Base-by-base conservation (phyloP, 1,284 basidiomycete species). In the Ganoderma sp. region DNA sequence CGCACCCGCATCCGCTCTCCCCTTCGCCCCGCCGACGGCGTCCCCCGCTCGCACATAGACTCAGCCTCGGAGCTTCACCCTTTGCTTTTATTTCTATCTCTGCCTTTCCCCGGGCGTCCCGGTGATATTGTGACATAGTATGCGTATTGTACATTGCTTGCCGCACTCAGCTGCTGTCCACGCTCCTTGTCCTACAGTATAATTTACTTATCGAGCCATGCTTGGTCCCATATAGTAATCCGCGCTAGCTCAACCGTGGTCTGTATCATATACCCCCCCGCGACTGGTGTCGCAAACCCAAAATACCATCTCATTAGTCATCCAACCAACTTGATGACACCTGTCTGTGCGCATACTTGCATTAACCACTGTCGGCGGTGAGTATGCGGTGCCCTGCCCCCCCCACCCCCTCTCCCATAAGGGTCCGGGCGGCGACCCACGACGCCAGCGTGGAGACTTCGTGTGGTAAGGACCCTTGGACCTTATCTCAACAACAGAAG, bases 231-330 rank as follows among this genome's bases (percentile, higher is more conserved):
- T 57, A 22, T 60, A 57, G 52, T 63, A 63, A 63, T 67, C 22
- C 57, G 61, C 65, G 50, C 34, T 17, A 61, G 37, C 19, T 15
- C 10, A 34, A 17, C n/a, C 57, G 64, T 28, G 57, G 37, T 25
- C 22, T 65, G 64, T 65, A 65, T 65, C 48, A 61, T 65, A 60
- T 50, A 34, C 39, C 39, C 25, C n/a, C 50, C 15, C 17, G 56
- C 56, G 56, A 22, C 56, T n/a, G n/a, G 56, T 22, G 52, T 56
- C 52, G 52, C 32, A 34, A 9, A 56, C 14, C 12, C 25, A 28
- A 34, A 56, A 56, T 56, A 56, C 28, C 52, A 56, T 56, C 52
- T 54, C 52, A 17, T 32, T 32, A 14, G 25, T 12, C 28, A 10
- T 54, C 12, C 28, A 54, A 39, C 37, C 6, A 28, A 28, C 25